Base-by-base conservation (phyloP, 1,139 yeast genomes). In the Hansenula sp. region DNA sequence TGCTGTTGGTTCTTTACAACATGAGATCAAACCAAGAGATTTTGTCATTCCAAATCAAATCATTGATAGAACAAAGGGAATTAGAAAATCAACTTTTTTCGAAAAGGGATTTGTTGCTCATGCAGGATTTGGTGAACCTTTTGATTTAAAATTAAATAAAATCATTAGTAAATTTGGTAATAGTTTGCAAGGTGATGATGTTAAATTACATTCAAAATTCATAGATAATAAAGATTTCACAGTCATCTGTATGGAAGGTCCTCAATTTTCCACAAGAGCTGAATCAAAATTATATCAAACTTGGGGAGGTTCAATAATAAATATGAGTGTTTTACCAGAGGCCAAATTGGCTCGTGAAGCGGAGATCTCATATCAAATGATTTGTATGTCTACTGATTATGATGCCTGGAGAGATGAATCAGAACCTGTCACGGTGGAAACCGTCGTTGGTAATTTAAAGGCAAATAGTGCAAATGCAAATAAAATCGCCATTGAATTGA, bases 341-440 rank as follows among this genome's bases (percentile, higher is more conserved):
- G 85, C 96, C 35, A 94, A 93, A 67, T 76, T 93, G 54, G 99
- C 99, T 11, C 81, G 95, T 61, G 99, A 93, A 68, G 97, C 98
- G 31, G 99, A 93, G 66, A 84, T 93, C 53, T 77, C 96, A 31
- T 93, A 94, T 68, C 98, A 91, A 67, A 93, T 93, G 97, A 79
- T 93, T 52, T 93, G 99, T 70, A 94, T 93, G 99, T 85, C 96
- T 2, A 93, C 99, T 16, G 99, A 94, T 66, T 93, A 94, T 66
- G 99, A 93, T 63, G 96, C 99, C 19, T 93, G 99, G 99, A 86
- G 90, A 61, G 96, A 86, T 58, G 81, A 78, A 46, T 97, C 84
- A 61, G 98, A 91, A 58, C 94, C 98, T 3, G 99, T 93, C 39
- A 91, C 98, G 12, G 98, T 94, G 16, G 97, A 91, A 67, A 86